Base-by-base conservation (phyloP, 2,329 filamentous ascomycete species). In the Diaporthe citri region DNA sequence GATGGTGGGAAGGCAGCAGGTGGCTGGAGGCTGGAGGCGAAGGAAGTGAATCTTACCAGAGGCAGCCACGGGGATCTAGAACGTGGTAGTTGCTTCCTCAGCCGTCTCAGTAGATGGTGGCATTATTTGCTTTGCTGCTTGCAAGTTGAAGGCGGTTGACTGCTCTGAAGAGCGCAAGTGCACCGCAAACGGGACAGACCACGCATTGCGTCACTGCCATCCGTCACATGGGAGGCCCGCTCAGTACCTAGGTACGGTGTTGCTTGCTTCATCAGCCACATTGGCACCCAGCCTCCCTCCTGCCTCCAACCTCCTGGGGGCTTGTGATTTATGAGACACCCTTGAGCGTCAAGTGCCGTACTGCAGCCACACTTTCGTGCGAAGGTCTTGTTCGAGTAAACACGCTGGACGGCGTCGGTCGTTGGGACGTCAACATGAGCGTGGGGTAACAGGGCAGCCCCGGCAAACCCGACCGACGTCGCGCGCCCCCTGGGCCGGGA, bases 181-280 rank as follows among this genome's bases (percentile, higher is more conserved):
- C 36, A 39, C 36, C 22, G 60, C 41, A 20, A 34, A 48, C 41
- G 20, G 28, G 60, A 34, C 41, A 43, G 60, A 34, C 60, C 60
- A 69, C n/a, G 34, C n/a, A 69, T 69, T 69, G 64, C 64, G 64
- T 69, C 64, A 69, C 64, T 41, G n/a, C 64, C 36, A 28, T 41
- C 51, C 39, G 34, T 55, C 64, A 55, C 64, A 69, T 69, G 43
- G 62, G 6, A 25, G n/a, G 20, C 20, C 43, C 28, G 28, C 43
- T 36, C 25, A 43, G 9, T 8, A 10, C 59, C 43, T 36, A 17
- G 31, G 9, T 8, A 10, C 59, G 36, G 10, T 13, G 12, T 39
- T 39, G 36, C 36, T 39, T 39, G 55, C 55, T 36, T 57, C 31
- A 36, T 34, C n/a, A 51, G 48, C 48, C n/a, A 51, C 48, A 22